These are phyloP conservation scores for Avena eriantha DNA, from an alignment of 176 grass and related monocot genomes.

Conservation along the genomic window DNA sequence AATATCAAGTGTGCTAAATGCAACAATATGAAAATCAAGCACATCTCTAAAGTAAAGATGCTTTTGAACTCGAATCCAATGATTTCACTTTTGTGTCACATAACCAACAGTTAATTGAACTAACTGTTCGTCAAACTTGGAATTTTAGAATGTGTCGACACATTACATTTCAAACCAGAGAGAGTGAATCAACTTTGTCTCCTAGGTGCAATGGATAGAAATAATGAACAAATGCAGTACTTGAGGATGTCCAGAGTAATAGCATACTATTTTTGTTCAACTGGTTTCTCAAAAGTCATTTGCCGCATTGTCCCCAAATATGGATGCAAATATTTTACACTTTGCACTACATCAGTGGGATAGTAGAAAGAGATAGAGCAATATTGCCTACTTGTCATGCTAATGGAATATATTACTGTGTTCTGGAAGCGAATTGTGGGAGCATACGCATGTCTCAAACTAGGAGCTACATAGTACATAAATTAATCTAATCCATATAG, in stretches of 20 bases:
- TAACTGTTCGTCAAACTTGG: not conserved
- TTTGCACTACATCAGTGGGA: not conserved
- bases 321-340: not conserved
- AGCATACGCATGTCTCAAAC: not conserved
- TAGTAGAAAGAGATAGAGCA: not conserved
- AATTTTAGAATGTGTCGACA: not conserved
- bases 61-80: not conserved
- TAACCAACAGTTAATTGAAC: not conserved
- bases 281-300: not conserved
- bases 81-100: not conserved
- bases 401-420: not conserved
- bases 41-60: not conserved
- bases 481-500: constrained; percentile 3
- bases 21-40: constrained; percentile 10
- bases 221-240: not conserved
- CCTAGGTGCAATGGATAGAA: not conserved
- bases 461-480: not conserved
- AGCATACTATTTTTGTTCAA: not conserved
- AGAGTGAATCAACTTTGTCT: not conserved
- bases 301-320: not conserved
- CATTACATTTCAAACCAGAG: not conserved
- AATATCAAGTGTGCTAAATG: not conserved
- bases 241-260: not conserved
- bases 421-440: not conserved
- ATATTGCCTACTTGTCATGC: constrained; percentile 7